Percentiles rank a stretch among this genome's conserved stretches.
phyloP scores from a whole-genome alignment of 371 early-diverging fungal species.

The Catenaria anguillulae region DNA sequence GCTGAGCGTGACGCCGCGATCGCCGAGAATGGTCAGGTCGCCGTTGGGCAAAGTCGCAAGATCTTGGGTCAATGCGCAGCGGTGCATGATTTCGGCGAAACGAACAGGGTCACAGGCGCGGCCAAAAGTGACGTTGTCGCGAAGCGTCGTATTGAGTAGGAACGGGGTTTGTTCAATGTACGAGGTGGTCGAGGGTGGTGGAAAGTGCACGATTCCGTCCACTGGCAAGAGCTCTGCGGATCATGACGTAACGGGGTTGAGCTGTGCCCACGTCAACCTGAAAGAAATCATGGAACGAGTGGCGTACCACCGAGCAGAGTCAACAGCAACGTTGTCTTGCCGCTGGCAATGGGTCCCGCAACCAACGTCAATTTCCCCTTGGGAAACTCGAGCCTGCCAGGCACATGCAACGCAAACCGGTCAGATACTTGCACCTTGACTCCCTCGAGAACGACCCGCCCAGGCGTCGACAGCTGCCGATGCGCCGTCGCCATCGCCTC shows the following conservation, averaged over 20 bases:
- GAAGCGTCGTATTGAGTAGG: conserved; percentile 62
- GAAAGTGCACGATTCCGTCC: background rate
- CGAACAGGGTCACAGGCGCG: conserved; percentile 43
- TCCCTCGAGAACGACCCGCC: too few species aligned
- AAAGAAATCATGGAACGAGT: conserved; percentile 17
- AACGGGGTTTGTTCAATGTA: conserved; percentile 34
- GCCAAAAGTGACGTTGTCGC: conserved; percentile 73
- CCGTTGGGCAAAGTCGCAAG: conserved; percentile 54
- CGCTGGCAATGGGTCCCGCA: conserved; percentile 44
- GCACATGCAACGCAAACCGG: too few species aligned
- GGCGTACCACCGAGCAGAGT: conserved; percentile 49
- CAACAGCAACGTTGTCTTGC: conserved; percentile 46
- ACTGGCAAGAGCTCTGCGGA: too few species aligned
- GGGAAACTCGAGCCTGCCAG: conserved; percentile 25
- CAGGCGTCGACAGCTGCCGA: too few species aligned
- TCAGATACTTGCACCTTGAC: conserved; percentile 10
- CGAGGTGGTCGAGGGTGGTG: background rate
- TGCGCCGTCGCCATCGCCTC: too few species aligned
- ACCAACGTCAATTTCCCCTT: conserved; percentile 38
- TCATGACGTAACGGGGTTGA: background rate
- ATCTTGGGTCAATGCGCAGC: conserved; percentile 57
- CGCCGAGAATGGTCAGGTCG: conserved; percentile 62
- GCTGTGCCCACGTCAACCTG: background rate
- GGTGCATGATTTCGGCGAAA: conserved; percentile 33
- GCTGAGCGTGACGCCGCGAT: conserved; percentile 64